Base-by-base conservation (phyloP, 108 stramenopile genomes). In the Schizochytrium sp. region DNA sequence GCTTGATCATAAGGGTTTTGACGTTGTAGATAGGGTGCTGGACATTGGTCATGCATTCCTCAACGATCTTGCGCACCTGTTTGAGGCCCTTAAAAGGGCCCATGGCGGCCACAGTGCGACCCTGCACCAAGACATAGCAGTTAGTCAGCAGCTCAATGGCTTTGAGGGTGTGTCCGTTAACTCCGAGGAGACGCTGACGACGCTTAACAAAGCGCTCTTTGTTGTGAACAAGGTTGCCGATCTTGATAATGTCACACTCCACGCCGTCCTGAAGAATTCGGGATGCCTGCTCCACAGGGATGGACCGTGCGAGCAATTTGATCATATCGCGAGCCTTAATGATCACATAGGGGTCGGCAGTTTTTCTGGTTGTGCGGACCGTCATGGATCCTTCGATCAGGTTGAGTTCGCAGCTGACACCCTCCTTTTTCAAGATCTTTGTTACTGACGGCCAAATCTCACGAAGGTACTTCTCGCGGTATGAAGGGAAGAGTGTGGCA, bases 151-250 rank as follows among this genome's bases (percentile, higher is more conserved):
- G 94, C 92, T 99, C 99, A 57, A 99, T 91, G 0, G 99, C 99
- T 91, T 99, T 97, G 19, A 99, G 92, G 12, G 99, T 99, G 0
- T 97, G 96, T 17, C 99, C 99, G 88, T 98, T 98, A 15, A 98
- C 98, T 28, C 99, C 99, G 7, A 99, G 92, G 60, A 99, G 91
- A 47, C 99, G 92, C 89, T 98, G 97, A 56, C 99, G 92, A 40
- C 99, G 95, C 72, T 99, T 99, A 72, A 99, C 97, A 92, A 99
- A 99, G 4, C 98, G 95, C 92, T 99, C 99, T 93, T 98, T 98
- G 91, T 99, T 99, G 46, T 98, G 94, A 15, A 99, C 98, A 61
- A 99, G 88, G 55, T 97, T 97, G 46, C 99, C 99, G 91, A 99
- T 98, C 94, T 99, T 99, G 89, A 99, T 96, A 88, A 99, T 97